Percentiles rank a stretch among this genome's conserved stretches.
Conservation (phyloP, 148 eudicot species). For the Hydrangea macrophylla region DNA sequence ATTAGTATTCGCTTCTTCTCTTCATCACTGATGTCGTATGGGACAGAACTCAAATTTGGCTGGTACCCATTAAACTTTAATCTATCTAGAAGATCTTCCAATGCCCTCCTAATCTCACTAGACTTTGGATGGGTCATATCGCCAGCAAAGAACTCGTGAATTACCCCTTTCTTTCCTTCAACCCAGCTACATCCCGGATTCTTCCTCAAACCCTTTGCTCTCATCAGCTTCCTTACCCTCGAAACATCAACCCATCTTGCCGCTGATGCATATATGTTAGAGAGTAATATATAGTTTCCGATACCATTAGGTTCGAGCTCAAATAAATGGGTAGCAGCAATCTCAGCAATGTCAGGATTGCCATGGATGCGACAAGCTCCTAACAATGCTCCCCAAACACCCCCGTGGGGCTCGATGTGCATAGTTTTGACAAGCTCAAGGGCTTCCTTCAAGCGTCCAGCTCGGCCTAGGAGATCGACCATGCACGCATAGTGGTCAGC, state of each 20-base stretch:
- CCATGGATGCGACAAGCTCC: conserved; percentile 64
- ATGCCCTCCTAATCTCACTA: conserved; percentile 31
- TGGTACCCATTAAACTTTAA: conserved; percentile 35
- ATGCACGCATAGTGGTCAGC: conserved; percentile 58
- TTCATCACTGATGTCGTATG: conserved; percentile 51
- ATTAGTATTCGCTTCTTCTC: conserved; percentile 44
- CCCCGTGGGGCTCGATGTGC: conserved; percentile 47
- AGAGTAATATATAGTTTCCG: conserved; percentile 54
- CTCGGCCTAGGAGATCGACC: conserved; percentile 63
- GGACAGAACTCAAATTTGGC: conserved; percentile 36
- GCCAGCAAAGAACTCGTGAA: conserved; percentile 59
- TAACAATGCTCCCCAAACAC: conserved; percentile 66
- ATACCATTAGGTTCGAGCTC: conserved; percentile 46
- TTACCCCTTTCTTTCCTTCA: conserved; percentile 48
- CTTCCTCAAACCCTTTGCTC: conserved; percentile 44
- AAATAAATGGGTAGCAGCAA: conserved; percentile 55
- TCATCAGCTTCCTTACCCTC: conserved; percentile 35
- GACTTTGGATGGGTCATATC: conserved; percentile 42
- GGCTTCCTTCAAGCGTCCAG: conserved; percentile 57
- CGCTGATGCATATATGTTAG: conserved; percentile 49
- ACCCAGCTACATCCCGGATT: conserved; percentile 54
- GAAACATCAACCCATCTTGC: conserved; percentile 50
- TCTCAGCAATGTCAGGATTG: conserved; percentile 59
- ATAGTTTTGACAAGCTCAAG: conserved; percentile 41
- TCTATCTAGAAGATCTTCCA: conserved; percentile 31